Evolutionary conservation across 2,329 filamentous ascomycete genomes (phyloP).

Genomic region (Purpureocillium lavendulum): DNA sequence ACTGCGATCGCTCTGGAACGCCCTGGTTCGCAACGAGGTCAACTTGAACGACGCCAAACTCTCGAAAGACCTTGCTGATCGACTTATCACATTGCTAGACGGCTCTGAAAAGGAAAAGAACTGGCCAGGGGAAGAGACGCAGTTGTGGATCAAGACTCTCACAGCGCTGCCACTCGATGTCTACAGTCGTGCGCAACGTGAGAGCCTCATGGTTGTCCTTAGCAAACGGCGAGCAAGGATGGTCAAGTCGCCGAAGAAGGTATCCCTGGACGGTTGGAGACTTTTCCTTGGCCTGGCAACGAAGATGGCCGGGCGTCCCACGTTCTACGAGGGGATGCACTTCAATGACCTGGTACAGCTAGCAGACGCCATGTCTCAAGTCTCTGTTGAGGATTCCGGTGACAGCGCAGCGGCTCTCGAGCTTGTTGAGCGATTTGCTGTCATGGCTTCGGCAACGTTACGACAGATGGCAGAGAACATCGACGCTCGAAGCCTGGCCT

Average conservation of each 20-base stretch:
- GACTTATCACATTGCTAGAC: slow-evolving; percentile 19
- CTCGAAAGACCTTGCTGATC: slow-evolving; percentile 20
- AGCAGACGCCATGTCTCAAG: slow-evolving; percentile 21
- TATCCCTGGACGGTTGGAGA: slow-evolving; percentile 23
- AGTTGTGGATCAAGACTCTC: slow-evolving; percentile 22
- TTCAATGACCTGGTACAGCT: slow-evolving; percentile 28
- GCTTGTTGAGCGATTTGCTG: slow-evolving; percentile 22
- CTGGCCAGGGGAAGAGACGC: slow-evolving; percentile 20
- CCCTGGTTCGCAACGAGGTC: slow-evolving; percentile 26
- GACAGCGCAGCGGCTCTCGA: slow-evolving; percentile 19
- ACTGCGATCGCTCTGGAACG: slow-evolving; percentile 18
- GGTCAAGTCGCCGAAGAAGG: slow-evolving; percentile 14
- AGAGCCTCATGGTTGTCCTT: slow-evolving; percentile 30
- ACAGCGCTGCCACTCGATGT: slow-evolving; percentile 27
- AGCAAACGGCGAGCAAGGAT: slow-evolving; percentile 16
- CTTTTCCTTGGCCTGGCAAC: slow-evolving; percentile 34
- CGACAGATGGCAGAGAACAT: slow-evolving; percentile 36
- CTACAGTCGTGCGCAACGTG: slow-evolving; percentile 33
- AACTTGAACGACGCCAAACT: slow-evolving; percentile 26
- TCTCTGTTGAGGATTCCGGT: slow-evolving; percentile 14
- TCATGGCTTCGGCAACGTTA: slow-evolving; percentile 22
- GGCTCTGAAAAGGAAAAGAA: slow-evolving; percentile 19
- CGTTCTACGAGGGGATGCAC: slow-evolving; percentile 38
- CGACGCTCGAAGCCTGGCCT: slow-evolving; percentile 32
- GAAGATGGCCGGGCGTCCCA: slow-evolving; percentile 42